Base-by-base conservation (phyloP, 1,139 yeast species). In the Lodderomyces oxycetoniae region DNA sequence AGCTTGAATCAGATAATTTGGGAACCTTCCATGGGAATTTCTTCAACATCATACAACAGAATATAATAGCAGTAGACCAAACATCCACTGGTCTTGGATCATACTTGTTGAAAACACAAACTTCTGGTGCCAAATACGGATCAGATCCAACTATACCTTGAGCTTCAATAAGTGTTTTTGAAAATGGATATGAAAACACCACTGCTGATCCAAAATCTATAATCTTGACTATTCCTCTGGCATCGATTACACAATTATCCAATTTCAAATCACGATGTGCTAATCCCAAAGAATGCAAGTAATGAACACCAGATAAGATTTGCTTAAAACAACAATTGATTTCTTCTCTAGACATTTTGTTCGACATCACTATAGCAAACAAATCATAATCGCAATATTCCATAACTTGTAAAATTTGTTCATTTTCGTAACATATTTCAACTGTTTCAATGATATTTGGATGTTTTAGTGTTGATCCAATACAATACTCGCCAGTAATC, bases 21-120 rank as follows among this genome's bases (percentile, higher is more conserved):
- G 97, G 96, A 8, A 89, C 88, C 56, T 87, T 88, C 97, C 97
- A 88, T 8, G 97, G 96, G 60, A 89, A 89, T 57, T 89, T 83
- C 57, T 89, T 82, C 59, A 89, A 69, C 49, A 88, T 81, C 96
- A 89, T 88, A 64, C 96, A 89, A 50, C 96, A 87, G 55, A 84
- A 86, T 30, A 89, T 86, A 40, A 89, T 87, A 11, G 95, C 96
- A 17, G 80, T 79, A 7, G 95, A 85, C 97, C 97, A 89, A 23
- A 89, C 83, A 59, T 89, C 97, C 13, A 89, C 95, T 6, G 94
- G 93, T 44, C 95, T 74, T 12, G 96, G 96, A 57, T 86, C 95
- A 53, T 89, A 89, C 42, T 69, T 68, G 46, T 82, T 78, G 44
- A 85, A 71, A 7, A 87, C 87, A 46, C 94, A 76, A 11, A 89